Conservation (phyloP, 306 rosid genomes). For the Quercus glauca region DNA sequence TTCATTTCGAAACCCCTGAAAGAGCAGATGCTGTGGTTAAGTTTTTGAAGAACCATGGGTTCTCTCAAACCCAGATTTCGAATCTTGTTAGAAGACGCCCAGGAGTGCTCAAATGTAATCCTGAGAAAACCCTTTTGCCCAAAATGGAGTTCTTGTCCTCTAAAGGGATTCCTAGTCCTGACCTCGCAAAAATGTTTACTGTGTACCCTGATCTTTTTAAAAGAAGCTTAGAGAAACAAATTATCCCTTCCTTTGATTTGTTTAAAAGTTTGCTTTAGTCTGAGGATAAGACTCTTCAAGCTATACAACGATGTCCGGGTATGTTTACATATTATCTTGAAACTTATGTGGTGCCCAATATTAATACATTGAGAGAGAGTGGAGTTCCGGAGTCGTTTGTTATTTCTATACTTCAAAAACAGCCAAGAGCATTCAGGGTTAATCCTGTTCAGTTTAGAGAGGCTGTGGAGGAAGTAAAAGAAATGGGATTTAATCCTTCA, state of each 20-base stretch:
- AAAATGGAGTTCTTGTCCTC: slow-evolving; percentile 34
- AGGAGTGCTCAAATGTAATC: background rate
- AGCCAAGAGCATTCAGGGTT: too few relatives aligned
- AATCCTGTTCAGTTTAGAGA: too few relatives aligned
- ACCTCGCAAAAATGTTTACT: slow-evolving; percentile 10
- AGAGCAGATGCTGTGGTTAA: slow-evolving; percentile 27
- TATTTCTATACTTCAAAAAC: too few relatives aligned
- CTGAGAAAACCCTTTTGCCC: slow-evolving; percentile 21
- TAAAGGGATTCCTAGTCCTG: slow-evolving; percentile 33
- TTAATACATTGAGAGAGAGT: background rate
- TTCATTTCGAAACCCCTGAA: slow-evolving; percentile 12
- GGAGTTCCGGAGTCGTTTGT: slow-evolving; percentile 9
- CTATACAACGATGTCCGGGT: background rate
- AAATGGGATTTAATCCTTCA: too few relatives aligned
- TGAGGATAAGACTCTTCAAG: slow-evolving; percentile 4
- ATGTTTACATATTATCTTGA: background rate
- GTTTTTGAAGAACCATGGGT: slow-evolving; percentile 16
- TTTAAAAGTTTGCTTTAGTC: slow-evolving; percentile 10
- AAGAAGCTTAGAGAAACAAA: slow-evolving; percentile 17
- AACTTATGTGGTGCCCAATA: background rate
- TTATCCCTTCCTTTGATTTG: slow-evolving; percentile 22
- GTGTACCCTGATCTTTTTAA: slow-evolving; percentile 2
- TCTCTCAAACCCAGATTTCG: slow-evolving; percentile 20
- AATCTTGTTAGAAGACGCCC: slow-evolving; percentile 2
- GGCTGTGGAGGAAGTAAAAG: too few relatives aligned